Evolutionary conservation across 495 filamentous ascomycete species (phyloP), one percentile per base, ranked within the genome.

Genomic region (Penicillium roqueforti): DNA sequence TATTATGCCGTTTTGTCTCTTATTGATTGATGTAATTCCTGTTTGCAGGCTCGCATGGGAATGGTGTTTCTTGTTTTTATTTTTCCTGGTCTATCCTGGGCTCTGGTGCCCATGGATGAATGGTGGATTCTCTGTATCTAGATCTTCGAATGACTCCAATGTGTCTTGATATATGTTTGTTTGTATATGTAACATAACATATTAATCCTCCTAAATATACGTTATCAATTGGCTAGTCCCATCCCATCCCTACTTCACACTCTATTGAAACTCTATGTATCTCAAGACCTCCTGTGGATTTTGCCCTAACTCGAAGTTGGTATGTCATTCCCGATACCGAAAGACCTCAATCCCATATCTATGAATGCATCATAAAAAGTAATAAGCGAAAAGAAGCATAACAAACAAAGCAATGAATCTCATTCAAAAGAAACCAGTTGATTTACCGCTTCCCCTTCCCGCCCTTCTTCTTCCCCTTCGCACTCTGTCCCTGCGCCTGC

Each of bases 11-110:
- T 34, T 56, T 54, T 43, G 42, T 53, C 19, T 47, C 48, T 62
- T 61, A 58, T 65, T 65, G 59, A 67, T 68, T 72, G 61, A 71
- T 55, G 68, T 63, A 51, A 54, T 51, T 50, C 46, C 45, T 56
- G 59, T 65, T 62, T 57, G 55, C 67, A 54, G 69, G 62, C 60
- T 69, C 63, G 69, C 72, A 75, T 75, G 66, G 70, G 62, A 51
- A 55, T 63, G 72, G 72, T 68, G 72, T 75, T 74, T 41, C 44
- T 41, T 57, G 11, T 3, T 16, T 58, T 56, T 57, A 48, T 49
- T 49, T 58, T 59, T 50, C 43, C 39, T 47, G 28, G 34, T 63
- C 55, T 60, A 45, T 54, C 54, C 51, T 53, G 53, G 56, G 54
- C 56, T 59, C 28, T 19, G 44, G 53, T 65, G 61, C 60, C 54